Evolutionary conservation across 1,284 basidiomycete genomes (phyloP), one percentile per base, ranked within the genome.

Genomic region (Puccinia polysora): DNA sequence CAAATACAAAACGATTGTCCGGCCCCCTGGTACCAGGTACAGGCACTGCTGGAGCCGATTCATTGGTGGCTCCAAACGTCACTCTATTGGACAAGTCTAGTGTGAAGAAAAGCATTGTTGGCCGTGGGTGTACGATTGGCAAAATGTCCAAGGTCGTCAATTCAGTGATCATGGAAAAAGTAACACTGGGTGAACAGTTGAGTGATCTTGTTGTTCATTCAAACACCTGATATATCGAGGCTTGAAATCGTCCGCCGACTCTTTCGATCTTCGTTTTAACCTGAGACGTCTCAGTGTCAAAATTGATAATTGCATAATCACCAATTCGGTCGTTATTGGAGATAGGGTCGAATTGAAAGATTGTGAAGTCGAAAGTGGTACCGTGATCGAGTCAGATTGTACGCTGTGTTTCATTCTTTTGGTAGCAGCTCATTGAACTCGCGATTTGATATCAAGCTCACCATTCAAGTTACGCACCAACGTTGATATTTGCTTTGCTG

Each of bases 301-400:
- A 49, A 49, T 70, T 34, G 68, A 70, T 4, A 70, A 62, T 30
- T 70, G 58, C 53, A 40, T 70, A 6, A 15, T 70, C 18, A 28
- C 56, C 25, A 36, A 38, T 34, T 40, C n/a, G 18, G 47, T 62
- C 18, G 34, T 28, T 10, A 70, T 70, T n/a, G 68, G 68, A 5
- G 68, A 70, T 53, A 43, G 68, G 7, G 58, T 56, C 7, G 53
- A 70, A 15, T 50, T 70, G 25, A 70, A 70, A 32, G 68, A 70
- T 28, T 70, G 68, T 38, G 56, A 70, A 40, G 68, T 70, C n/a
- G 58, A 56, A 50, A 38, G 38, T 25, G 68, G 68, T 8, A 38
- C 56, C 0, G 34, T 62, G 0, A 53, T 70, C 8, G 68, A 60
- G 32, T 40, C 43, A n/a, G 68, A 53, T n/a, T 49, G 68, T 62